Evolutionary conservation across 1,284 basidiomycete species (phyloP).

Genomic region (Calocybe gambosa): DNA sequence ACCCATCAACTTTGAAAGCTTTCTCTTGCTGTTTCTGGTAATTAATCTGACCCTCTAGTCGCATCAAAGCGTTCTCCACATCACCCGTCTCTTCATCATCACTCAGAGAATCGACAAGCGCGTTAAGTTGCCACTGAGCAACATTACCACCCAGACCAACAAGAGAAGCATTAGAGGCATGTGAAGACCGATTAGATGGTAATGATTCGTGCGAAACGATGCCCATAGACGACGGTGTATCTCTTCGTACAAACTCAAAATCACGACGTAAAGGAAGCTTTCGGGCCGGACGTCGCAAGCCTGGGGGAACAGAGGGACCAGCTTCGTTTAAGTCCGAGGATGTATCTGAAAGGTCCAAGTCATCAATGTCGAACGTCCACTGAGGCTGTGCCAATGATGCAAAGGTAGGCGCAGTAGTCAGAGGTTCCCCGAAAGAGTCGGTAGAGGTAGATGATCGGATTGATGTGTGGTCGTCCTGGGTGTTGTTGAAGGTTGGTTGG

Average conservation of each 20-base stretch:
- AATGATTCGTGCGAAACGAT: constrained; percentile 56
- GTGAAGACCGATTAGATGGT: constrained; percentile 35
- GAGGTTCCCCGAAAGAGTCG: constrained; percentile 50
- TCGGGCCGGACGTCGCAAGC: constrained; percentile 47
- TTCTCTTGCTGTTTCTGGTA: constrained; percentile 62
- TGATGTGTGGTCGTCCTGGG: constrained; percentile 24
- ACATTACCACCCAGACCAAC: constrained; percentile 48
- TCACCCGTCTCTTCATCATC: constrained; percentile 72
- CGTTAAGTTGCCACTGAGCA: constrained; percentile 75
- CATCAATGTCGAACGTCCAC: constrained; percentile 67
- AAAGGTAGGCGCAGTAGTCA: constrained; percentile 33
- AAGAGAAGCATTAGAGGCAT: constrained; percentile 33
- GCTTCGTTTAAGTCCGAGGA: constrained; percentile 47
- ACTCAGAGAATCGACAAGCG: constrained; percentile 69
- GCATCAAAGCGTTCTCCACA: constrained; percentile 70
- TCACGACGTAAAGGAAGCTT: constrained; percentile 66
- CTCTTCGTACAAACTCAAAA: constrained; percentile 68
- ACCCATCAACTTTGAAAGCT: constrained; percentile 71
- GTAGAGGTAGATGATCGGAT: constrained; percentile 42
- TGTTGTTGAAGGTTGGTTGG: neutral
- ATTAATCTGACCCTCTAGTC: constrained; percentile 81
- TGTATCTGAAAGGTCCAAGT: constrained; percentile 66
- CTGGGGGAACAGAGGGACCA: constrained; percentile 38
- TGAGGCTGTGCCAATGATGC: constrained; percentile 28
- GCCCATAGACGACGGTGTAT: constrained; percentile 73